Evolutionary conservation across 2,329 filamentous ascomycete genomes (phyloP).

Genomic region (Truncatella angustata): DNA sequence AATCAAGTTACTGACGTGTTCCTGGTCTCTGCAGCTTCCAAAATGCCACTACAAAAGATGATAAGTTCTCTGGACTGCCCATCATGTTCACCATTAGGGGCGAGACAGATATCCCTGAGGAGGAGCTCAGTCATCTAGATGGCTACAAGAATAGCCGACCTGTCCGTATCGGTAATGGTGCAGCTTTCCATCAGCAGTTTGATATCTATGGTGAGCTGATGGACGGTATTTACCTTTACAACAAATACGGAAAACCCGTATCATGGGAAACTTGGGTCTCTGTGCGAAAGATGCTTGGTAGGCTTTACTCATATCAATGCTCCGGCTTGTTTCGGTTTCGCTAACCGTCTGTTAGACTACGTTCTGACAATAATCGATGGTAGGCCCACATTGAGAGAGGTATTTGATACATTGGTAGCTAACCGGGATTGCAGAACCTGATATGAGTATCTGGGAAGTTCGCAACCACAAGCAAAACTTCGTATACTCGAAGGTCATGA

Average conservation of each 20-base stretch:
- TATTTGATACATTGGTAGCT: not conserved
- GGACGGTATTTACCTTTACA: constrained; percentile 75
- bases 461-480: constrained; percentile 75
- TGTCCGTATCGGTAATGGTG: constrained; percentile 75
- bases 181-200: constrained; percentile 73
- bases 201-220: constrained; percentile 73
- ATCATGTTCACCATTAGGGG: constrained; percentile 83
- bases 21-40: too few relatives aligned
- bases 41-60: constrained; percentile 56
- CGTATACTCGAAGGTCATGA: constrained; percentile 78
- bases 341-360: constrained; percentile 49
- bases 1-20: too few relatives aligned
- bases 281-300: constrained; percentile 64
- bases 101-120: constrained; percentile 70
- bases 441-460: constrained; percentile 85
- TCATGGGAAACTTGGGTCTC: constrained; percentile 75
- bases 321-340: not conserved
- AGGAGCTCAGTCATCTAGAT: constrained; percentile 66
- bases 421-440: constrained; percentile 47
- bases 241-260: constrained; percentile 75
- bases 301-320: constrained; percentile 7
- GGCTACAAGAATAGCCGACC: constrained; percentile 70
- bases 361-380: constrained; percentile 65
- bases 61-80: constrained; percentile 65
- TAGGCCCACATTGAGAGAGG: constrained; percentile 24